Evolutionary conservation across 345 rosid species (phyloP), one percentile per base, ranked within the genome.

Genomic region (Acer yangbiense): DNA sequence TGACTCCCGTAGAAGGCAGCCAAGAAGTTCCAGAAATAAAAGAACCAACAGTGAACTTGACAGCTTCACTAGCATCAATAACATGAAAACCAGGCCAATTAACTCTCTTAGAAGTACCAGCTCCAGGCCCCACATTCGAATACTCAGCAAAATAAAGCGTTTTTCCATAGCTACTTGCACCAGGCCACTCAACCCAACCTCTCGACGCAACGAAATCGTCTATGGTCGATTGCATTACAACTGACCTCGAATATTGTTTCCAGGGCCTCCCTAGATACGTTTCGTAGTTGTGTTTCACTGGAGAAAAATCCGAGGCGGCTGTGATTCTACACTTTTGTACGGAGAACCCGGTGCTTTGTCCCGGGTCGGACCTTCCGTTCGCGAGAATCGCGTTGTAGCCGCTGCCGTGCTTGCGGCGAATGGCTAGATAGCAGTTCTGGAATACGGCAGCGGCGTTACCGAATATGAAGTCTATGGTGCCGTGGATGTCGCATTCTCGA

Each of bases 391-490:
- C 94, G 13, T 84, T 87, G 75, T 69, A 86, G 58, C 65, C 55
- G 5, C 72, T 75, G 16, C 72, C 76, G 16, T 7, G 8, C 17
- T 89, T 92, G 0, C 83, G 88, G 17, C 93, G 93, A 48, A 91
- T 73, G 12, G 71, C 74, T 11, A 92, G 3, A 29, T 85, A 68
- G 80, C 97, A 93, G 62, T 79, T 88, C 61, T 94, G 98, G 80
- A 94, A 94, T 16, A 94, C 92, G 0, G 97, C 98, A 1, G 89
- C 94, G 0, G 98, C 96, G 54, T 92, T 91, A 2, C 98, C 98
- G 27, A 94, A 94, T 61, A 94, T 92, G 75, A 92, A 94, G 79
- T 94, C 98, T 7, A 92, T 23, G 0, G 97, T 90, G 74, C 97
- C 96, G 7, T 82, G 84, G 35, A 94, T 90, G 82, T 90, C 94